Conservation (phyloP, 1,284 basidiomycete genomes). For the Naganishia cerealis region DNA sequence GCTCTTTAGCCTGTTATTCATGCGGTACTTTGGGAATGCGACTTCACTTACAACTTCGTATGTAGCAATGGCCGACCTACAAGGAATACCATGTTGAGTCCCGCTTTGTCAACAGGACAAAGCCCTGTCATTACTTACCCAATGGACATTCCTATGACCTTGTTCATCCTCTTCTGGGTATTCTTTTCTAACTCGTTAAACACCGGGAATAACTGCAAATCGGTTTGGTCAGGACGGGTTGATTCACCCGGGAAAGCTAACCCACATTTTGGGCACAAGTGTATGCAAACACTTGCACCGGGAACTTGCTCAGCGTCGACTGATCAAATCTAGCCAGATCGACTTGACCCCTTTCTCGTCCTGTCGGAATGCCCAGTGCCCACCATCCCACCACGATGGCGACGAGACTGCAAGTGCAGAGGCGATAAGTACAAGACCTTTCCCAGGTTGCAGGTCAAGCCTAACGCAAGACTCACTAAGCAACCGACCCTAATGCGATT, state of each 20-base stretch:
- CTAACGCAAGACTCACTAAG: slow-evolving; percentile 61
- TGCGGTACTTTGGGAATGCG: neutral
- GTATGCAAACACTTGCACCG: slow-evolving; percentile 92
- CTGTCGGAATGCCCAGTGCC: slow-evolving; percentile 39
- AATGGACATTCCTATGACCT: slow-evolving; percentile 81
- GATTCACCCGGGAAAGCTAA: slow-evolving; percentile 19
- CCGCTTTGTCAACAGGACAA: too few relatives aligned
- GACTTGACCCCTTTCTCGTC: slow-evolving; percentile 46
- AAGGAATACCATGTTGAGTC: neutral
- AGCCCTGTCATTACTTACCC: slow-evolving; percentile 53
- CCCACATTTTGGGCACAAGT: slow-evolving; percentile 83
- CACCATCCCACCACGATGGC: slow-evolving; percentile 62
- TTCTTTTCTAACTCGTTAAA: slow-evolving; percentile 88
- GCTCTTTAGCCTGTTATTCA: neutral
- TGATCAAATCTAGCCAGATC: slow-evolving; percentile 46
- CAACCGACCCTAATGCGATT: slow-evolving; percentile 52
- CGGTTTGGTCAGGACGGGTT: slow-evolving; percentile 41
- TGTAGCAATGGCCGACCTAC: slow-evolving; percentile 62
- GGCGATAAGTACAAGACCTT: neutral
- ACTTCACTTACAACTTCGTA: slow-evolving; percentile 62
- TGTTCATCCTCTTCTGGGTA: slow-evolving; percentile 78
- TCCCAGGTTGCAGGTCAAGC: neutral
- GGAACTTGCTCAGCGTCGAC: slow-evolving; percentile 67
- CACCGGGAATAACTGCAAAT: slow-evolving; percentile 74
- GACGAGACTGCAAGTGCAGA: slow-evolving; percentile 63